Conservation (phyloP, 495 filamentous ascomycete species). For the Talaromyces adpressus region DNA sequence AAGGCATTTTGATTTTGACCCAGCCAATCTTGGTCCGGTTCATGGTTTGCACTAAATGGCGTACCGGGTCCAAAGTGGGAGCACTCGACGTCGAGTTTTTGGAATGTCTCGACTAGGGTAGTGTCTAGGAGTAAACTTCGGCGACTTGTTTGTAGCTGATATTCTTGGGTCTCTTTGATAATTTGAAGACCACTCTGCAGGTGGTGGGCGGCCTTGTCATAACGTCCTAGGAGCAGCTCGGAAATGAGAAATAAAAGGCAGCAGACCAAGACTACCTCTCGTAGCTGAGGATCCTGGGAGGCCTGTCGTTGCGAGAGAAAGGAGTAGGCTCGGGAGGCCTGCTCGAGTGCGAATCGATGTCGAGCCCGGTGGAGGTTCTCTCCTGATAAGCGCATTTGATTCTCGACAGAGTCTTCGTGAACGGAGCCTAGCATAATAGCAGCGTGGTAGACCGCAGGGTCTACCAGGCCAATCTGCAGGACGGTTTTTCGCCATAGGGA, state of each 20-base stretch:
- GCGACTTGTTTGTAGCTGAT: not conserved
- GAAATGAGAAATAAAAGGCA: constrained; percentile 17
- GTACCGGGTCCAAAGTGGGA: not conserved
- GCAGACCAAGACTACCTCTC: constrained; percentile 13
- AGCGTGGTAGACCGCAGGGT: constrained; percentile 21
- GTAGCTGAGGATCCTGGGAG: constrained; percentile 16
- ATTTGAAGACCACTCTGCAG: constrained; percentile 16
- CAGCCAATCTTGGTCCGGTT: not conserved
- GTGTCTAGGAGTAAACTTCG: not conserved
- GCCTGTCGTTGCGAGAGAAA: constrained; percentile 10
- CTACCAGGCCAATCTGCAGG: constrained; percentile 14
- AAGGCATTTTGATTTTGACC: too few species aligned
- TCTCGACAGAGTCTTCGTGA: constrained; percentile 13
- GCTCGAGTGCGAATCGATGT: constrained; percentile 17
- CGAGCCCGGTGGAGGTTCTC: constrained; percentile 6
- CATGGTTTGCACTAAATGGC: not conserved
- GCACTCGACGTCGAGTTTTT: not conserved
- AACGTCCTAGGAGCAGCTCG: constrained; percentile 13
- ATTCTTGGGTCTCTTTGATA: not conserved
- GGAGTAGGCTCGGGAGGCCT: constrained; percentile 12
- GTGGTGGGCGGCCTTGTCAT: constrained; percentile 15
- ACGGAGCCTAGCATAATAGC: constrained; percentile 17
- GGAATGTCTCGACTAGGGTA: not conserved
- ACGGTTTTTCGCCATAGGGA: constrained; percentile 16
- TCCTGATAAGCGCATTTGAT: constrained; percentile 15